These are phyloP conservation scores for Pichia inconspicua DNA, from an alignment of 1,139 yeast genomes.

Conservation along the genomic window DNA sequence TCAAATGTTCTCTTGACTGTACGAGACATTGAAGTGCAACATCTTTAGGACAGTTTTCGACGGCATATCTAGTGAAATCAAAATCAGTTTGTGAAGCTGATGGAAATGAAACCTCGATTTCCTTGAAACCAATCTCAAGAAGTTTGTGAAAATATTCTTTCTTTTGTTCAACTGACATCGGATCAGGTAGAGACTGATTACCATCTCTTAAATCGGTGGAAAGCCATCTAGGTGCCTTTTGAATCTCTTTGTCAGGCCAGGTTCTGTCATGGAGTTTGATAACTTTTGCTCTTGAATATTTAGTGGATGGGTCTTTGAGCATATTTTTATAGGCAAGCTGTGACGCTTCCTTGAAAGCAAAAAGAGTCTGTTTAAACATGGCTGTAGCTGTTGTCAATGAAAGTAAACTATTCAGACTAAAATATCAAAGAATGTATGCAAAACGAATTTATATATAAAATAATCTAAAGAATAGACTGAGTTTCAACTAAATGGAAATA, in stretches of 20 bases:
- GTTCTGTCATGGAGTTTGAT: constrained; percentile 66
- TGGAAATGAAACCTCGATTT: constrained; percentile 94
- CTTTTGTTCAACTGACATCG: constrained; percentile 88
- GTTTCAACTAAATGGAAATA: neutral
- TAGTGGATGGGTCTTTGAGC: constrained; percentile 70
- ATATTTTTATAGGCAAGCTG: constrained; percentile 30
- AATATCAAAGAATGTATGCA: neutral
- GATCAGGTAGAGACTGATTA: constrained; percentile 94
- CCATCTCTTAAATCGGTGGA: constrained; percentile 97
- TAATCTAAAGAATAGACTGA: neutral
- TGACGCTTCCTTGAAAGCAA: constrained; percentile 22
- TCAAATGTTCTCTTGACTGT: constrained; percentile 87
- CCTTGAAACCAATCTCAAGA: constrained; percentile 86
- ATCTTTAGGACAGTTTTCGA: constrained; percentile 86
- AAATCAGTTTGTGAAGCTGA: constrained; percentile 94
- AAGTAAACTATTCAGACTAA: too few species aligned
- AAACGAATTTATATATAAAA: constrained; percentile 13
- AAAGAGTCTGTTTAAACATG: constrained; percentile 25
- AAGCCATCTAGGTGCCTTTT: constrained; percentile 91
- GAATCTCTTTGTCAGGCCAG: constrained; percentile 77
- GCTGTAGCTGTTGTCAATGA: neutral
- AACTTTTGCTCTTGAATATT: constrained; percentile 64
- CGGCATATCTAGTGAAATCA: constrained; percentile 90
- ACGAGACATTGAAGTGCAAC: constrained; percentile 86
- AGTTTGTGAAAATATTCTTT: constrained; percentile 83